Percentiles rank a stretch among this genome's conserved stretches.
Conservation (phyloP, 768 basidiomycete genomes). For the Kwoniella heveanensis region DNA sequence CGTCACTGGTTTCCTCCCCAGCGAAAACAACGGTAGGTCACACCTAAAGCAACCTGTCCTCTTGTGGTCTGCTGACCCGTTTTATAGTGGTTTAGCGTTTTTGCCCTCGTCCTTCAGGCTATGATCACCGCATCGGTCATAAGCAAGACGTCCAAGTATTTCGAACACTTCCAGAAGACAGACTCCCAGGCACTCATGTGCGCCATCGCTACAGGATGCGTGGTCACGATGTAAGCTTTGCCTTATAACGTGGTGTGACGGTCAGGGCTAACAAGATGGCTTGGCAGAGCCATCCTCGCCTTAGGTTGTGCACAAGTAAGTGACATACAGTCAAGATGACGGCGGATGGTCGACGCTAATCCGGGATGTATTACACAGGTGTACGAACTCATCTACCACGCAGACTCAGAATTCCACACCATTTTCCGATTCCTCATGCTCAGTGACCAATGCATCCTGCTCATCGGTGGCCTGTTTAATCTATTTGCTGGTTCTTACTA, state of each 20-base stretch:
- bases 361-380: not conserved
- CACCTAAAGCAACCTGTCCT: no score
- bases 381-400: slow-evolving; percentile 10
- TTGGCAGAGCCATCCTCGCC: not conserved
- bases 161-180: slow-evolving; percentile 14
- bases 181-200: not conserved
- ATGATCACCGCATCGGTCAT: slow-evolving; percentile 10
- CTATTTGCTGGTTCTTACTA: slow-evolving; percentile 5
- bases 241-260: not conserved
- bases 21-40: slow-evolving; percentile 5
- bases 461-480: slow-evolving; percentile 7
- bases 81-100: slow-evolving; percentile 5
- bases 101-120: slow-evolving; percentile 5
- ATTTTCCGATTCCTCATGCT: slow-evolving; percentile 8
- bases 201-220: slow-evolving; percentile 1
- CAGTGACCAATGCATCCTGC: slow-evolving; percentile 3
- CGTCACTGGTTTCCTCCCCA: slow-evolving; percentile 5
- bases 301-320: slow-evolving; percentile 11
- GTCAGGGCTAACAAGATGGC: not conserved
- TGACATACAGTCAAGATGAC: not conserved
- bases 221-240: slow-evolving; percentile 7
- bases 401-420: slow-evolving; percentile 6
- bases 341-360: not conserved
- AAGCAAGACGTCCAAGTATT: slow-evolving; percentile 15
- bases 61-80: no score